A percentile compares a stretch with the other conserved stretches of the same genome.
These are phyloP conservation scores for Trypanosoma vivax DNA, from an alignment of 208 protist species.

Conservation along the genomic window DNA sequence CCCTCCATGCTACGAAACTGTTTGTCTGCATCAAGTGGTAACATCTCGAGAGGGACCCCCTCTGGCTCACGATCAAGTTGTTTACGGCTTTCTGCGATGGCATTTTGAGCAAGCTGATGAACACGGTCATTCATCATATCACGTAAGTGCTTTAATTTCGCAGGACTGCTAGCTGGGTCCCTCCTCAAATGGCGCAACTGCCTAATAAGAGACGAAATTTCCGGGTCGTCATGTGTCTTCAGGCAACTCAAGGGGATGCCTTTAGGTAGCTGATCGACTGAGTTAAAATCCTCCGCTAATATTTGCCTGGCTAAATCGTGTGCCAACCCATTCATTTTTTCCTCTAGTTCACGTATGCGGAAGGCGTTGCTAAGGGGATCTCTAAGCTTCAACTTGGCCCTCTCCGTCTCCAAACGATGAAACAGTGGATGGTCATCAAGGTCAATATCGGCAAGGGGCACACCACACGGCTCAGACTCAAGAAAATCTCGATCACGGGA, in stretches of 20 bases:
- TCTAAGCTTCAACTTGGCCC: conserved; percentile 47
- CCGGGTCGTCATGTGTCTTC: conserved; percentile 39
- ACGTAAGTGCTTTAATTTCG: conserved; percentile 35
- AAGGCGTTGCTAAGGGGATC: conserved; percentile 31
- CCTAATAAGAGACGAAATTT: conserved; percentile 35
- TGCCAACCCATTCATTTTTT: conserved; percentile 54
- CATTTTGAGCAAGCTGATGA: conserved; percentile 41
- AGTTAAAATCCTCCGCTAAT: conserved; percentile 52
- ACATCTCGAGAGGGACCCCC: conserved; percentile 45
- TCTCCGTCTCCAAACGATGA: conserved; percentile 68
- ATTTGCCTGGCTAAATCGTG: conserved; percentile 51
- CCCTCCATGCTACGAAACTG: conserved; percentile 52
- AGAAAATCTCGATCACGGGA: conserved; percentile 53
- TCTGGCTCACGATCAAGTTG: conserved; percentile 57
- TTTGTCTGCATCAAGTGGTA: conserved; percentile 51
- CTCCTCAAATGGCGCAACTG: conserved; percentile 38
- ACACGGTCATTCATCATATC: conserved; percentile 51
- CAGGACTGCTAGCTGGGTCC: conserved; percentile 9
- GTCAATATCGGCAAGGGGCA: conserved; percentile 38
- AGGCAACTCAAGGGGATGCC: conserved; percentile 51
- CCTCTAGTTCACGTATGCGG: conserved; percentile 49
- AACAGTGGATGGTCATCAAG: conserved; percentile 59
- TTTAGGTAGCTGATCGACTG: conserved; percentile 50
- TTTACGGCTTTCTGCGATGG: conserved; percentile 42
- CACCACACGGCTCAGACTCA: conserved; percentile 41